phyloP scores from a whole-genome alignment of 352 stramenopile species.

The Phytophthora lateralis region DNA sequence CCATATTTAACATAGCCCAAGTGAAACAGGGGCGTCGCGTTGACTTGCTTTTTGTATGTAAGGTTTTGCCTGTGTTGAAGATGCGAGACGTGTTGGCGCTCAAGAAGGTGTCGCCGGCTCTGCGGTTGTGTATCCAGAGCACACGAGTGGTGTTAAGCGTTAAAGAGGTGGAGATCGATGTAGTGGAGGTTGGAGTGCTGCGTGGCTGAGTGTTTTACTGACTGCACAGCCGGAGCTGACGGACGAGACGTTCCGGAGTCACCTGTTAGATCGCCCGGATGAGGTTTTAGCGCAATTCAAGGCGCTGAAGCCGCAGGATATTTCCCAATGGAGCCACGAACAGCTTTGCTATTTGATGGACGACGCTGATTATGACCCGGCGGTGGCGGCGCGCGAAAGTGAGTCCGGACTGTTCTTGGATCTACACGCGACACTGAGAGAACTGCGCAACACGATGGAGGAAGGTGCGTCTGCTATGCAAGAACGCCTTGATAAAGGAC shows the following conservation, averaged over 20 bases:
- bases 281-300: conserved; percentile 40
- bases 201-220: background rate
- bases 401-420: conserved; percentile 72
- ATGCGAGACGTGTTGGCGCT: conserved; percentile 63
- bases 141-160: conserved; percentile 36
- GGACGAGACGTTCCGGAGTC: conserved; percentile 54
- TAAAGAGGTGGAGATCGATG: conserved; percentile 24
- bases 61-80: too few relatives aligned
- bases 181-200: background rate
- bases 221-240: conserved; percentile 28
- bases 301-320: conserved; percentile 26
- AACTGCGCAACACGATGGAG: conserved; percentile 42
- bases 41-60: too few relatives aligned
- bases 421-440: conserved; percentile 42
- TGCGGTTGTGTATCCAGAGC: conserved; percentile 56
- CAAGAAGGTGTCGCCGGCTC: conserved; percentile 55
- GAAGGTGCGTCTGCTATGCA: conserved; percentile 17
- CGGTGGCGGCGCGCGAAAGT: conserved; percentile 57
- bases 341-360: conserved; percentile 55
- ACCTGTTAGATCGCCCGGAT: conserved; percentile 47
- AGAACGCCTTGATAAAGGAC: background rate
- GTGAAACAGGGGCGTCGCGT: too few relatives aligned
- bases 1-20: too few relatives aligned
- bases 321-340: conserved; percentile 49
- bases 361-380: conserved; percentile 59